phyloP scores from a whole-genome alignment of 2,329 filamentous ascomycete species.

The Aspergillus glaucus region DNA sequence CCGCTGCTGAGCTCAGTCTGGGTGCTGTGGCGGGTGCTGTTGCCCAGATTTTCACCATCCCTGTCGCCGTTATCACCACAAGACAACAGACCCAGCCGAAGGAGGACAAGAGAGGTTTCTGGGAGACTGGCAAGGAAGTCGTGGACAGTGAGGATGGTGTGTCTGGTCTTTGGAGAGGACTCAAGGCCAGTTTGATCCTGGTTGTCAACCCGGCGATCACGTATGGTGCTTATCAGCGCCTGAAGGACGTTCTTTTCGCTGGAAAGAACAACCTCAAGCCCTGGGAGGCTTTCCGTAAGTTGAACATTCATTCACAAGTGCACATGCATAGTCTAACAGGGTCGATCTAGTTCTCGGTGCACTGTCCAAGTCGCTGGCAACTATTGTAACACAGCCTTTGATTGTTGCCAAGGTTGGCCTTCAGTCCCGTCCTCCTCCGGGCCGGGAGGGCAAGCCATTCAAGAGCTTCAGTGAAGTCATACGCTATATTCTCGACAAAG shows the following conservation, averaged over 20 bases:
- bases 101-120: slow-evolving; percentile 72
- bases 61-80: slow-evolving; percentile 90
- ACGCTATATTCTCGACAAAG: slow-evolving; percentile 83
- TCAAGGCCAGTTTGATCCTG: slow-evolving; percentile 92
- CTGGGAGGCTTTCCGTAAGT: slow-evolving; percentile 86
- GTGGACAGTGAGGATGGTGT: slow-evolving; percentile 84
- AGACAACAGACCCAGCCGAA: slow-evolving; percentile 90
- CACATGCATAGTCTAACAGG: neutral
- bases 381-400: slow-evolving; percentile 84
- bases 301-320: neutral
- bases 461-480: slow-evolving; percentile 92
- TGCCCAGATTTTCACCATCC: slow-evolving; percentile 93
- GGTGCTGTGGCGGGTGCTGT: slow-evolving; percentile 84
- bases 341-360: slow-evolving; percentile 68
- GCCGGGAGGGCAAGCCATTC: slow-evolving; percentile 82
- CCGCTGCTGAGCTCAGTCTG: slow-evolving; percentile 72
- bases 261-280: slow-evolving; percentile 69
- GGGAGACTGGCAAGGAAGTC: slow-evolving; percentile 85
- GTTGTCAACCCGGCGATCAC: slow-evolving; percentile 97
- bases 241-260: slow-evolving; percentile 72
- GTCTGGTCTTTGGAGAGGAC: slow-evolving; percentile 82
- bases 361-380: slow-evolving; percentile 86
- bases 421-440: slow-evolving; percentile 83
- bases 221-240: slow-evolving; percentile 89
- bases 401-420: slow-evolving; percentile 97